Percentiles rank a stretch among this genome's conserved stretches.
phyloP scores from a whole-genome alignment of 2,329 filamentous ascomycete genomes.

The Fusarium concolor region DNA sequence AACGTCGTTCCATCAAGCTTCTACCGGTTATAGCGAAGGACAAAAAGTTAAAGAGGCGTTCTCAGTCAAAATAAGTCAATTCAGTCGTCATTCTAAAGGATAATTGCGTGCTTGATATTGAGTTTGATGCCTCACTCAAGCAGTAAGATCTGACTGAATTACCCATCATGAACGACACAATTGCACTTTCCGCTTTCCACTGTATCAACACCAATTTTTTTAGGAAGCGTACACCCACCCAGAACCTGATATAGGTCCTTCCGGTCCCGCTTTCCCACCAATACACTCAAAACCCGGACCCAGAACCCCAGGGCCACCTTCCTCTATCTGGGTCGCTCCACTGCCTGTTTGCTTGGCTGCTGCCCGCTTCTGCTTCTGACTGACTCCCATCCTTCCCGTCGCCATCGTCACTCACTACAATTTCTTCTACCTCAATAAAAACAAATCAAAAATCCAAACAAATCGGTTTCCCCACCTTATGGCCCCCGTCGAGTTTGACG shows the following conservation, averaged over 20 bases:
- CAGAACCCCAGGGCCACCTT: constrained; percentile 12
- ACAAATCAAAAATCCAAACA: constrained; percentile 8
- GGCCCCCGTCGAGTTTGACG: constrained; percentile 32
- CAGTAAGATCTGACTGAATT: constrained; percentile 1
- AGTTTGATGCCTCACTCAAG: background rate
- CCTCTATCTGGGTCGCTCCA: constrained; percentile 28
- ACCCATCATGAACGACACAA: background rate
- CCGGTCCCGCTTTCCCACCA: constrained; percentile 45
- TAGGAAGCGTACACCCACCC: constrained; percentile 19
- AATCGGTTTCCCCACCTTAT: constrained; percentile 14
- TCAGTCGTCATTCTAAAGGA: background rate
- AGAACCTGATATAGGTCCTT: constrained; percentile 9
- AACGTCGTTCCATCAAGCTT: constrained; percentile 33
- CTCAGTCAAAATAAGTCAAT: background rate
- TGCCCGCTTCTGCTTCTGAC: constrained; percentile 9
- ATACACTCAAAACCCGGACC: constrained; percentile 19
- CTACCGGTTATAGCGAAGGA: background rate
- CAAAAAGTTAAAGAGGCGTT: too few relatives aligned
- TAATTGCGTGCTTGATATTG: background rate
- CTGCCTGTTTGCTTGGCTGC: background rate
- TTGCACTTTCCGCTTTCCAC: background rate
- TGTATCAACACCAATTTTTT: constrained; percentile 26
- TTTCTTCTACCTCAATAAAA: constrained; percentile 15
- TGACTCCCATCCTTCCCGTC: constrained; percentile 5
- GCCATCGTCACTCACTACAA: constrained; percentile 5